A percentile compares a stretch with the other conserved stretches of the same genome.
Evolutionary conservation across 805 yeast genomes (phyloP).

Genomic region (Kluyveromyces siamensis): DNA sequence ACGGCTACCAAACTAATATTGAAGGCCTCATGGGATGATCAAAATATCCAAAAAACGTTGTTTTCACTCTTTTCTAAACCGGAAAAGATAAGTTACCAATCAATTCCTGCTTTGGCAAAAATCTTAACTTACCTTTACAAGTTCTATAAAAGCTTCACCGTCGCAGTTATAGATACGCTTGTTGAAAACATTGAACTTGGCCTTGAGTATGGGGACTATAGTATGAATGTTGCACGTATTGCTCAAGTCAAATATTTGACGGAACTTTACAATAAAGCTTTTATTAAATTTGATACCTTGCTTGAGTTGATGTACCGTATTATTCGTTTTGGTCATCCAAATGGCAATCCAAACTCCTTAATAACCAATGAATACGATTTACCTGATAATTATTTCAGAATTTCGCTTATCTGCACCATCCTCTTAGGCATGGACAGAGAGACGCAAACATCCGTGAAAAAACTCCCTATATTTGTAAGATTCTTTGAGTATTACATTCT

Average conservation of each 20-base stretch:
- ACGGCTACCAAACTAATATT: constrained; percentile 32
- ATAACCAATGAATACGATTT: constrained; percentile 40
- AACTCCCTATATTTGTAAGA: constrained; percentile 36
- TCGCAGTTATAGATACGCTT: constrained; percentile 48
- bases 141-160: constrained; percentile 33
- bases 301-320: constrained; percentile 47
- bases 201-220: constrained; percentile 53
- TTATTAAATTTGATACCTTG: constrained; percentile 39
- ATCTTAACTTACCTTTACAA: constrained; percentile 32
- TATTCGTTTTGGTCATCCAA: constrained; percentile 56
- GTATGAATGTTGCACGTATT: constrained; percentile 49
- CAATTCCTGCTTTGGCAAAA: constrained; percentile 40
- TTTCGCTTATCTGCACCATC: constrained; percentile 43
- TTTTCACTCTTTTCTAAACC: constrained; percentile 45
- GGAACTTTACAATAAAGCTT: constrained; percentile 41
- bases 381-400: constrained; percentile 63
- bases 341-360: constrained; percentile 44
- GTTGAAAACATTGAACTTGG: constrained; percentile 59
- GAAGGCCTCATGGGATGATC: constrained; percentile 40
- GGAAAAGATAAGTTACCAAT: constrained; percentile 51
- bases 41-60: constrained; percentile 27
- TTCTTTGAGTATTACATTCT: constrained; percentile 66
- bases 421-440: constrained; percentile 27
- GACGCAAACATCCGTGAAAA: constrained; percentile 13
- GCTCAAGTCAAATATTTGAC: constrained; percentile 54